These are phyloP conservation scores for Tulasnella sp. DNA, from an alignment of 768 basidiomycete genomes.

Conservation along the genomic window DNA sequence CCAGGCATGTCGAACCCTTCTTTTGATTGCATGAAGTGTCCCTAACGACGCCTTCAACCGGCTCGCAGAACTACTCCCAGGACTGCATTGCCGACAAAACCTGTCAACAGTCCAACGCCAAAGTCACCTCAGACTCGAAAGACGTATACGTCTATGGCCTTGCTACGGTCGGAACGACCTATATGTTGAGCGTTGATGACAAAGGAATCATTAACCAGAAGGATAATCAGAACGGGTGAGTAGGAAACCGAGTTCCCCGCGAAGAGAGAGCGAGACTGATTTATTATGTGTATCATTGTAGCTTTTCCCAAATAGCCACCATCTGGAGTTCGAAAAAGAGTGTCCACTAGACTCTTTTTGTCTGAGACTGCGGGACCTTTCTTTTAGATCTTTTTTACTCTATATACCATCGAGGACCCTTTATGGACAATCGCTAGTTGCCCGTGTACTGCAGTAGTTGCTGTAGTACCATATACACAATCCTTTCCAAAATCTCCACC, in stretches of 20 bases:
- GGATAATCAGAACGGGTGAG: slow-evolving; percentile 11
- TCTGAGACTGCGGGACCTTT: not conserved
- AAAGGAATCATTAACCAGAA: not conserved
- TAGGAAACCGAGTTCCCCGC: too few relatives aligned
- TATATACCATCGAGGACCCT: too few relatives aligned
- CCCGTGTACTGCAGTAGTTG: not conserved
- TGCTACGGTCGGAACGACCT: slow-evolving; percentile 14
- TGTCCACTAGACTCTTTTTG: not conserved
- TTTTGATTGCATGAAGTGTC: not conserved
- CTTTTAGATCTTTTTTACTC: not conserved
- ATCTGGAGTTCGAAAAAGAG: slow-evolving; percentile 16
- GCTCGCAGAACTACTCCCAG: slow-evolving; percentile 8
- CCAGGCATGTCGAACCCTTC: not conserved
- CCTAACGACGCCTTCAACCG: not conserved
- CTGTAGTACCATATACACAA: not conserved
- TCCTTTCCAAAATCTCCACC: not conserved
- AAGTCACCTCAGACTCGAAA: not conserved
- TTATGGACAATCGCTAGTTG: too few relatives aligned
- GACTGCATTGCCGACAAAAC: not conserved
- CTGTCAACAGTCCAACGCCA: slow-evolving; percentile 9
- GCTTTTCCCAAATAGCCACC: not conserved
- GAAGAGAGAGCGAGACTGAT: not conserved
- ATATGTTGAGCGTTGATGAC: slow-evolving; percentile 10
- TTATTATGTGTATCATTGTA: not conserved
- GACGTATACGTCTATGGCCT: slow-evolving; percentile 12